phyloP scores from a whole-genome alignment of 352 stramenopile genomes.

The Pythium monospermum region DNA sequence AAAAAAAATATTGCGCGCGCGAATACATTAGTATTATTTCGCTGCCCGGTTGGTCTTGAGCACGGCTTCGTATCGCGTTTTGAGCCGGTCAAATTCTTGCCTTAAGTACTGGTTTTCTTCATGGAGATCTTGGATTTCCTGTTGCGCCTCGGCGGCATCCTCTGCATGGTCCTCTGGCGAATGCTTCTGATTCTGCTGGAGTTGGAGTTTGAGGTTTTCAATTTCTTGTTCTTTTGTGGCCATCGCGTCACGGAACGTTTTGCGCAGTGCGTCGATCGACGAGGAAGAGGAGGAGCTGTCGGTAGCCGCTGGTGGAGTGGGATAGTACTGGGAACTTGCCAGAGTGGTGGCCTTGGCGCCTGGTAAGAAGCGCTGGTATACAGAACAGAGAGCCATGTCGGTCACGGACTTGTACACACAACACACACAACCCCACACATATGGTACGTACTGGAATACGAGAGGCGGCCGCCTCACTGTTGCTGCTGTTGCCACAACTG shows the following conservation, averaged over 20 bases:
- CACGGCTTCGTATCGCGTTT: constrained; percentile 49
- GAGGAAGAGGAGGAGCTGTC: too few species aligned
- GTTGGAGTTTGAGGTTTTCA: constrained; percentile 34
- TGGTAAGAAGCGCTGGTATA: background rate
- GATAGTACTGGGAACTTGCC: too few species aligned
- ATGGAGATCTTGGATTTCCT: constrained; percentile 47
- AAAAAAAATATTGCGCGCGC: background rate
- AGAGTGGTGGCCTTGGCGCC: too few species aligned
- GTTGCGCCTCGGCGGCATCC: background rate
- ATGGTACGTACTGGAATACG: constrained; percentile 16
- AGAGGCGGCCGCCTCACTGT: constrained; percentile 4
- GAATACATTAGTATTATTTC: background rate
- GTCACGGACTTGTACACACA: background rate
- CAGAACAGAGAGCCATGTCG: too few species aligned
- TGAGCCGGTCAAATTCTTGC: constrained; percentile 63
- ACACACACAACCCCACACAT: too few species aligned
- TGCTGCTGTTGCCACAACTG: constrained; percentile 12
- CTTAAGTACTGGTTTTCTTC: constrained; percentile 67
- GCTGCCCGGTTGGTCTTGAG: constrained; percentile 14
- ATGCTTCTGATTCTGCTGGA: constrained; percentile 8
- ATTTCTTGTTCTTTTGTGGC: constrained; percentile 61
- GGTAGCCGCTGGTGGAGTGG: too few species aligned
- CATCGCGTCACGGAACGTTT: constrained; percentile 28
- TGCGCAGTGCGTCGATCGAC: background rate
- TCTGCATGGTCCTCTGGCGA: constrained; percentile 1